These are phyloP conservation scores for maize (Zea mays) DNA, from an alignment of 176 grass and related monocot genomes.

Conservation along the genomic window DNA sequence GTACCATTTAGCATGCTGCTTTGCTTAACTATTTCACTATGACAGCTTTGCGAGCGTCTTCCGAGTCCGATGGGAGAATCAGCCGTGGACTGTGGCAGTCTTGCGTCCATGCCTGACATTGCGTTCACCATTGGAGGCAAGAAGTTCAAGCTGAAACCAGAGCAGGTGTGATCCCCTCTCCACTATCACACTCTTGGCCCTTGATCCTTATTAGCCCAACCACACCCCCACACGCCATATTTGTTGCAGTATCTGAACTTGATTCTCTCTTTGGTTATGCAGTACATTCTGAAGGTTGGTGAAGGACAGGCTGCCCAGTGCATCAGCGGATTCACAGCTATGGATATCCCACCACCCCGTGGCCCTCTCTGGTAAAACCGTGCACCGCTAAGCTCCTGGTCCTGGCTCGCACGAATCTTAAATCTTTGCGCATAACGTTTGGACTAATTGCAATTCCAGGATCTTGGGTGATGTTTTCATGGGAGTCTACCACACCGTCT, in stretches of 20 bases:
- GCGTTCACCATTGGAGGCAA: conserved; percentile 73
- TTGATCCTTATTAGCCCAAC: neutral
- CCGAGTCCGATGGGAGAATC: conserved; percentile 98
- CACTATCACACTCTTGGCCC: neutral
- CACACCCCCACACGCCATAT: too few relatives aligned
- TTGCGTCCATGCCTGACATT: conserved; percentile 69
- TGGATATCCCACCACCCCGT: conserved; percentile 75
- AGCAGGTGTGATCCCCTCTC: conserved; percentile 47
- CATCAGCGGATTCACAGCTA: conserved; percentile 93
- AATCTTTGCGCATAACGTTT: neutral
- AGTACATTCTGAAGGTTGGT: conserved; percentile 89
- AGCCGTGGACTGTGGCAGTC: conserved; percentile 64
- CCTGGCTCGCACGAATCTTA: neutral
- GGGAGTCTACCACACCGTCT: conserved; percentile 91
- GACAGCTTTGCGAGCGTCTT: conserved; percentile 77
- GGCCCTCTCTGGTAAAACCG: conserved; percentile 92
- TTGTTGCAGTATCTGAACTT: conserved; percentile 8
- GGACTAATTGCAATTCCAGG: conserved; percentile 48
- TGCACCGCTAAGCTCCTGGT: neutral
- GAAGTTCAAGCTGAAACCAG: conserved; percentile 58
- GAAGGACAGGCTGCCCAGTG: conserved; percentile 67
- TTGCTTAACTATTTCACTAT: conserved; percentile 13
- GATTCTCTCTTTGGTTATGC: conserved; percentile 20
- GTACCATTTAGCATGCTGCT: neutral
- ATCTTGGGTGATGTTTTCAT: conserved; percentile 99